Percentiles rank a stretch among this genome's conserved stretches.
phyloP scores from a whole-genome alignment of 2,329 filamentous ascomycete genomes.

The Leptographium wingfieldii region DNA sequence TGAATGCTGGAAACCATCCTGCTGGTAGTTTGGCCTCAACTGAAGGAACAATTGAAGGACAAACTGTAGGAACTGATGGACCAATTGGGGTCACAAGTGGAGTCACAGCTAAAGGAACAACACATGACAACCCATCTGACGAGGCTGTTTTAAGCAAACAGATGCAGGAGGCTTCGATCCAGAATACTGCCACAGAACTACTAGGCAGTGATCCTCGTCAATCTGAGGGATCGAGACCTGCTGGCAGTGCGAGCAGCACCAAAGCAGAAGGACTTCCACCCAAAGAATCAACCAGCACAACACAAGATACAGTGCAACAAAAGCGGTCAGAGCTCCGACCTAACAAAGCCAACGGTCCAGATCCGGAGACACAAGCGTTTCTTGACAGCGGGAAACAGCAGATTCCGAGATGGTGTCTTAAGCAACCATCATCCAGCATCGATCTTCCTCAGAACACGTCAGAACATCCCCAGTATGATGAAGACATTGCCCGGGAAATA shows the following conservation, averaged over 20 bases:
- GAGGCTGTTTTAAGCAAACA: not conserved
- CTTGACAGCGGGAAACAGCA: slow-evolving; percentile 15
- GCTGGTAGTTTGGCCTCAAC: not conserved
- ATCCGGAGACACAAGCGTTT: slow-evolving; percentile 13
- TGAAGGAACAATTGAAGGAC: not conserved
- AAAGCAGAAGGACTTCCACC: too few species aligned
- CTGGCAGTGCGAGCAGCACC: not conserved
- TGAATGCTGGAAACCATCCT: not conserved
- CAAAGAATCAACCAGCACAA: not conserved
- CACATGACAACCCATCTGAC: not conserved
- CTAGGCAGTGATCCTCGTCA: too few species aligned
- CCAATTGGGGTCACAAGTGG: not conserved
- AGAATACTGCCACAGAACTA: not conserved
- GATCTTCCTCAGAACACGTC: slow-evolving; percentile 42
- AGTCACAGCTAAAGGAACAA: not conserved
- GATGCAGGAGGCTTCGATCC: not conserved
- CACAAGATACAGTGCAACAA: not conserved
- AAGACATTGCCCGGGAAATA: slow-evolving; percentile 46
- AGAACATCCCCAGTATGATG: slow-evolving; percentile 51
- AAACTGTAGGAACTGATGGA: not conserved
- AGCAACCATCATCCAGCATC: slow-evolving; percentile 10
- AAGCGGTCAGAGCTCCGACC: not conserved
- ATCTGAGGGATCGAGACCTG: not conserved
- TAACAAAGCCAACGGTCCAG: slow-evolving; percentile 10
- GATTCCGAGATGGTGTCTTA: slow-evolving; percentile 12